Evolutionary conservation across 129 eudicot species (phyloP).

Genomic region (Tagetes erecta): DNA sequence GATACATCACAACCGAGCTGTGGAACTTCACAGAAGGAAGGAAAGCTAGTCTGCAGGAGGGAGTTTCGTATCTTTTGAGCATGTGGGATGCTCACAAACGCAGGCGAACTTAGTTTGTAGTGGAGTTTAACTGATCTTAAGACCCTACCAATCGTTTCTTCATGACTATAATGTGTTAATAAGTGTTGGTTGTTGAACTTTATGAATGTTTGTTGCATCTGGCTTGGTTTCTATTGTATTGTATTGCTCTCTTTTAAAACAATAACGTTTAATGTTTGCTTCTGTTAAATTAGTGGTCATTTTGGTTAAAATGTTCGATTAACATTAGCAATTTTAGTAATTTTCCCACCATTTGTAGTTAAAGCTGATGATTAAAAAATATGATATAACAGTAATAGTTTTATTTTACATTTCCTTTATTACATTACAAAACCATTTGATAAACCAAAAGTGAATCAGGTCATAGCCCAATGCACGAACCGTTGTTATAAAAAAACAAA

Average conservation of each 20-base stretch:
- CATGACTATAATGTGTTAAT: conserved; percentile 4
- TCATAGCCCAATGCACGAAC: too few relatives aligned
- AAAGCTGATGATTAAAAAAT: too few relatives aligned
- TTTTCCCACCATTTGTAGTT: too few relatives aligned
- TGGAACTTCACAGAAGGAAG: conserved; percentile 69
- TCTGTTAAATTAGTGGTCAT: background rate
- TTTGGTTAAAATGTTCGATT: too few relatives aligned
- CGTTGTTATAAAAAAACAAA: background rate
- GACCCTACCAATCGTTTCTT: background rate
- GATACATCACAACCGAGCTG: conserved; percentile 62
- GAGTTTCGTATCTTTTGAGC: conserved; percentile 50
- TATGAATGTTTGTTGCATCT: conserved; percentile 5
- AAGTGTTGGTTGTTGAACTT: conserved; percentile 8
- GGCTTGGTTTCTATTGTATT: background rate
- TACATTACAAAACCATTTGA: too few relatives aligned
- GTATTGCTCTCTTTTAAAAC: background rate
- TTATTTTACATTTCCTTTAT: too few relatives aligned
- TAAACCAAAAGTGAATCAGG: too few relatives aligned
- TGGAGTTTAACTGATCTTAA: background rate
- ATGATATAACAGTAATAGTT: too few relatives aligned
- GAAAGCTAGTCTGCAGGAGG: conserved; percentile 69
- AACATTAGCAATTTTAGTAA: too few relatives aligned
- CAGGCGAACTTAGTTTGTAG: conserved; percentile 1
- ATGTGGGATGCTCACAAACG: conserved; percentile 54
- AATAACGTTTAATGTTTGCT: background rate